Evolutionary conservation across 805 yeast genomes (phyloP).

Genomic region (Sugiyamaella americana): DNA sequence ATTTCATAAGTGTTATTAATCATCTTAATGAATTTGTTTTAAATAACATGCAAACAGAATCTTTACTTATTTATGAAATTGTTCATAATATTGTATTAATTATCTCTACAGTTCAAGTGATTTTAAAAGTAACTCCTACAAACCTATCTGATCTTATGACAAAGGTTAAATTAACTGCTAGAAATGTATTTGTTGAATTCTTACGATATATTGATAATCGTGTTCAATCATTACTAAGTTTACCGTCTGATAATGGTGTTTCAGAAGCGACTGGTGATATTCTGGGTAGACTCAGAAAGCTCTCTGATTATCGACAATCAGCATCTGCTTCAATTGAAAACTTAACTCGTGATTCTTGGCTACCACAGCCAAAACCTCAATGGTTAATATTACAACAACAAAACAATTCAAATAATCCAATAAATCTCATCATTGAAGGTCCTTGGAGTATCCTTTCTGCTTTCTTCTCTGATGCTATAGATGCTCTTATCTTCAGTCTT

Average conservation of each 20-base stretch:
- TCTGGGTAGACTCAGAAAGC: conserved; percentile 57
- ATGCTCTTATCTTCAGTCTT: conserved; percentile 58
- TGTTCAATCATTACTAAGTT: conserved; percentile 38
- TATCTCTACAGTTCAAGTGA: conserved; percentile 29
- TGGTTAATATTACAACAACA: conserved; percentile 41
- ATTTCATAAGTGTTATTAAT: conserved; percentile 36
- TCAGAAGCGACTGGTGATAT: conserved; percentile 68
- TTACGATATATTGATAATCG: conserved; percentile 50
- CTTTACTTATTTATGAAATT: conserved; percentile 52
- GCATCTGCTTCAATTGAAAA: conserved; percentile 44
- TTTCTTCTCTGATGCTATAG: conserved; percentile 72
- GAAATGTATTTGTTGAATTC: conserved; percentile 47
- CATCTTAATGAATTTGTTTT: conserved; percentile 38
- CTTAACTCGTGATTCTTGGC: conserved; percentile 60
- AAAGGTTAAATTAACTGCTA: conserved; percentile 23
- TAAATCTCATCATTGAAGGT: too few relatives aligned
- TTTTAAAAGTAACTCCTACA: conserved; percentile 21
- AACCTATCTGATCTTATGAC: conserved; percentile 18
- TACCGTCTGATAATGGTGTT: conserved; percentile 66
- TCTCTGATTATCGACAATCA: conserved; percentile 56
- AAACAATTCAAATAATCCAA: conserved; percentile 39
- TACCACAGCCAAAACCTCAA: conserved; percentile 52
- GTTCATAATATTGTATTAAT: conserved; percentile 43
- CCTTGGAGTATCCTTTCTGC: conserved; percentile 40
- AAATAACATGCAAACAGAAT: conserved; percentile 41